Percentiles rank a stretch among this genome's conserved stretches.
phyloP scores from a whole-genome alignment of 768 basidiomycete species.

The Trametes sanguinea region DNA sequence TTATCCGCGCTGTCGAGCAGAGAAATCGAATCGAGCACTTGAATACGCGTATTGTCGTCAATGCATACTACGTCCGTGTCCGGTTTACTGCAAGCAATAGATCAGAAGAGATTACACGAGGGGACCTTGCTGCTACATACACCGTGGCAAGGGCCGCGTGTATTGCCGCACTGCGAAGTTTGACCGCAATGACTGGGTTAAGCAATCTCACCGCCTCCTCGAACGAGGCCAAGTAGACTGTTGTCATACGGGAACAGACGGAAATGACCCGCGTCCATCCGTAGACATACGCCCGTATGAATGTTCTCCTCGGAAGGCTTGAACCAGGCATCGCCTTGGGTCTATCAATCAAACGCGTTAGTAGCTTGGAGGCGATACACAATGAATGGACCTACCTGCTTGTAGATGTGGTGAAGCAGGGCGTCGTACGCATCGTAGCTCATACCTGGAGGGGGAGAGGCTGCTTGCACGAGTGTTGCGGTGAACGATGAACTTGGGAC shows the following conservation, averaged over 20 bases:
- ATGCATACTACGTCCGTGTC: conserved; percentile 66
- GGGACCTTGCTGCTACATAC: conserved; percentile 42
- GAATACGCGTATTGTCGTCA: conserved; percentile 81
- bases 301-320: conserved; percentile 83
- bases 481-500: too few relatives aligned
- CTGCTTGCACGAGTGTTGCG: too few relatives aligned
- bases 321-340: conserved; percentile 84
- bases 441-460: conserved; percentile 38
- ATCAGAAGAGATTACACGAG: conserved; percentile 5
- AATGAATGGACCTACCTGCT: conserved; percentile 49
- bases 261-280: conserved; percentile 67
- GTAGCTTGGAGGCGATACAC: conserved; percentile 12
- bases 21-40: conserved; percentile 72
- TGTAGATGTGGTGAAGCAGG: conserved; percentile 77
- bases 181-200: conserved; percentile 85
- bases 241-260: conserved; percentile 88
- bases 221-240: conserved; percentile 74
- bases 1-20: conserved; percentile 79
- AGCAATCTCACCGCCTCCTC: conserved; percentile 74
- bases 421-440: conserved; percentile 84
- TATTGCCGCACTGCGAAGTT: conserved; percentile 75
- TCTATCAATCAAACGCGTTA: conserved; percentile 41
- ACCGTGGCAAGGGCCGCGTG: conserved; percentile 74
- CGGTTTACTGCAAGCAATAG: conserved; percentile 46
- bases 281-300: conserved; percentile 75